Evolutionary conservation across 139 green algal genomes (phyloP), one percentile per base, ranked within the genome.

Genomic region (Haematococcus lacustris): DNA sequence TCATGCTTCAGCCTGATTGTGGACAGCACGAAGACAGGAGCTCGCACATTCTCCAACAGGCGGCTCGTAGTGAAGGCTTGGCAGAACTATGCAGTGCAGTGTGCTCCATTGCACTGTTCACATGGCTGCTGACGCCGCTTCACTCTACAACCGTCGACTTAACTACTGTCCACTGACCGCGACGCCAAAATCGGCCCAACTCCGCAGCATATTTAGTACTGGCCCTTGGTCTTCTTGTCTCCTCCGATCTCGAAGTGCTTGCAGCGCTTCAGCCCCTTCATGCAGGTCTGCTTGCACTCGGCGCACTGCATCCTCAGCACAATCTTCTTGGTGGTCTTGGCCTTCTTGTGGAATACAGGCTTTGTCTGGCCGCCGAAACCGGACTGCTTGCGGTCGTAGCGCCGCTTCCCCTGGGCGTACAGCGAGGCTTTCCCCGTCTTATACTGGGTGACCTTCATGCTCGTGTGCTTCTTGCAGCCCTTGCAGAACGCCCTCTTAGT

Each of bases 311-410:
- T 83, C 50, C 93, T 83, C 71, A 99, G 88, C 88, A 98, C 95
- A 87, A 98, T 98, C 87, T 99, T 99, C 91, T 98, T 98, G 50
- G 94, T 98, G 82, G 95, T 98, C 92, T 99, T 99, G 30, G 93
- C 93, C 90, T 99, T 99, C 85, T 99, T 99, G 88, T 98, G 93
- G 91, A 99, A 99, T 35, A 99, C 92, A 57, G 95, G 95, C 90
- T 99, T 99, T 65, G 95, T 99, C 91, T 99, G 95, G 41, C 95
- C 95, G 87, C 95, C 95, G 70, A 91, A 99, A 23, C 95, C 95
- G 17, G 88, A 89, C 91, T 99, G 95, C 89, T 99, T 99, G 59
- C 93, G 83, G 88, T 99, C 95, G 84, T 99, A 99, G 75, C 95
- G 92, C 64, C 95, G 82, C 92, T 99, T 99, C 47, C 94, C 94